Conservation (phyloP, 2,329 filamentous ascomycete genomes). For the Penicillium frequentans region DNA sequence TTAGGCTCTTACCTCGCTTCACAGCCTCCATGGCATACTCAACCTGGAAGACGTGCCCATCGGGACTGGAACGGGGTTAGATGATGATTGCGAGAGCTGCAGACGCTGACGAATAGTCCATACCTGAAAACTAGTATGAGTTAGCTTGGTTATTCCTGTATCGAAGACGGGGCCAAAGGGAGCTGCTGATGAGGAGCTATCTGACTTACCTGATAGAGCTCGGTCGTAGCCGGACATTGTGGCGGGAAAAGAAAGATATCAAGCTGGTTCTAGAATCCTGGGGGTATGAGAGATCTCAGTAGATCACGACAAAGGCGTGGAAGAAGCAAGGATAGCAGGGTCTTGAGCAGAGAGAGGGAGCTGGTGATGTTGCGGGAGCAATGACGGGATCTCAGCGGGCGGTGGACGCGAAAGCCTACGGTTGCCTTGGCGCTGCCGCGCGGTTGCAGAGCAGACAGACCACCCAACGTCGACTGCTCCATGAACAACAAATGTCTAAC, state of each 20-base stretch:
- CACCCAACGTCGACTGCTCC: background rate
- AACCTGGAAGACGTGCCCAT: constrained; percentile 99
- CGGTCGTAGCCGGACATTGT: constrained; percentile 92
- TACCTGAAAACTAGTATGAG: constrained; percentile 76
- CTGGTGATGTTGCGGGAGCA: constrained; percentile 20
- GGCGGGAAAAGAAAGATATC: constrained; percentile 10
- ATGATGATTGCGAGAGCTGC: constrained; percentile 14
- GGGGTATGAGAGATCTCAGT: background rate
- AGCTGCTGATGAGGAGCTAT: constrained; percentile 22
- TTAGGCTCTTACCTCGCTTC: constrained; percentile 74
- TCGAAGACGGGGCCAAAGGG: constrained; percentile 30
- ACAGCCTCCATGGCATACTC: constrained; percentile 99
- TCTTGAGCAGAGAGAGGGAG: constrained; percentile 11
- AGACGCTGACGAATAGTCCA: constrained; percentile 11
- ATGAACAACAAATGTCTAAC: background rate
- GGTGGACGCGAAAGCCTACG: constrained; percentile 26
- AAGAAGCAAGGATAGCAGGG: constrained; percentile 9
- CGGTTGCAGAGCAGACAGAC: background rate
- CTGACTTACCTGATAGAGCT: constrained; percentile 87
- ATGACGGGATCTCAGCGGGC: constrained; percentile 26
- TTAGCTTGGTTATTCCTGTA: constrained; percentile 39
- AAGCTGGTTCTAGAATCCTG: background rate
- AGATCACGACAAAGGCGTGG: constrained; percentile 3
- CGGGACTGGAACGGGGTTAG: constrained; percentile 71
- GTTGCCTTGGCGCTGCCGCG: constrained; percentile 24